Conservation (phyloP, 2,329 filamentous ascomycete genomes). For the Colletotrichum incanum region DNA sequence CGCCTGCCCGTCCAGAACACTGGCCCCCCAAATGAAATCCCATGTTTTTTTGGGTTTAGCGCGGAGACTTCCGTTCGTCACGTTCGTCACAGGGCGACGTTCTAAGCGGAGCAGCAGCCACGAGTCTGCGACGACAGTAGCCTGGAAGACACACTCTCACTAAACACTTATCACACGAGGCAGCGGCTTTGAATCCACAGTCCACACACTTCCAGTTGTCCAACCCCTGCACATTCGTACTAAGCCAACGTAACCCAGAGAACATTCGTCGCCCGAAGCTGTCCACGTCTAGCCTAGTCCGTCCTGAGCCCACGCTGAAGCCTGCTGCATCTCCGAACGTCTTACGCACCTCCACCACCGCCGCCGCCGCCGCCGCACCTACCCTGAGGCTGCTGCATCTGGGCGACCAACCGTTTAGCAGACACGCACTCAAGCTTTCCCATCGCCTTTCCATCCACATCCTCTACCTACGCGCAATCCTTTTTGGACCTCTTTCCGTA, state of each 20-base stretch:
- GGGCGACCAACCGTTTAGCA: slow-evolving; percentile 19
- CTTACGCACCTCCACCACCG: slow-evolving; percentile 11
- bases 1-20: neutral
- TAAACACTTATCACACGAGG: slow-evolving; percentile 12
- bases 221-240: slow-evolving; percentile 34
- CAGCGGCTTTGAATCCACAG: slow-evolving; percentile 7
- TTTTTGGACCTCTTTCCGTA: slow-evolving; percentile 18
- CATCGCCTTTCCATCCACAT: slow-evolving; percentile 30
- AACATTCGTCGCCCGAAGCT: slow-evolving; percentile 15
- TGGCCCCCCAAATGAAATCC: neutral
- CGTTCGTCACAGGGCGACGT: slow-evolving; percentile 19
- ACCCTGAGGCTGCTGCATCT: slow-evolving; percentile 34
- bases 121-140: slow-evolving; percentile 25
- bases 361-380: slow-evolving; percentile 20
- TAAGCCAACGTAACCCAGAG: slow-evolving; percentile 40
- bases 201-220: neutral
- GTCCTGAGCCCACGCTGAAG: slow-evolving; percentile 17
- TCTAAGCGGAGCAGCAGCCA: slow-evolving; percentile 26
- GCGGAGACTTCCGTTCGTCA: slow-evolving; percentile 24
- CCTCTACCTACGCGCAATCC: slow-evolving; percentile 32
- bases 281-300: slow-evolving; percentile 8
- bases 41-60: slow-evolving; percentile 33
- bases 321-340: slow-evolving; percentile 37
- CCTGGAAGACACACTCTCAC: slow-evolving; percentile 18
- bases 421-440: slow-evolving; percentile 29